phyloP scores from a whole-genome alignment of 495 filamentous ascomycete genomes.

The Parachaetomium inaequale region DNA sequence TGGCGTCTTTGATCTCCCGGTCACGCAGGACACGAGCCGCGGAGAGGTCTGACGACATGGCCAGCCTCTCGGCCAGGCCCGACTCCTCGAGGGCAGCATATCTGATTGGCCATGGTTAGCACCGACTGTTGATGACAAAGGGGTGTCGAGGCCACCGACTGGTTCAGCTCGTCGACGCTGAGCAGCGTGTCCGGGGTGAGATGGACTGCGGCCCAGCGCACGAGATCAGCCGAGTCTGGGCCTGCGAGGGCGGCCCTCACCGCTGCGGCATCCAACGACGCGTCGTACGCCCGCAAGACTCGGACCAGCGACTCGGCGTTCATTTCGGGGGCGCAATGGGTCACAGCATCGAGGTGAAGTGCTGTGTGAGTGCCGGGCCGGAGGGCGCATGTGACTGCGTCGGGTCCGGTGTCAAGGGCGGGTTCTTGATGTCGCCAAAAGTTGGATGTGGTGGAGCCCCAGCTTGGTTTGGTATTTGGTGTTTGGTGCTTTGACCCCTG shows the following conservation, averaged over 20 bases:
- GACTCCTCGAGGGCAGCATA: constrained; percentile 37
- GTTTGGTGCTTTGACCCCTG: constrained; percentile 1
- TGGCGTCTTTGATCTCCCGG: constrained; percentile 41
- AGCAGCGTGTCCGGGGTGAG: constrained; percentile 44
- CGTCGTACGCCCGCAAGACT: constrained; percentile 29
- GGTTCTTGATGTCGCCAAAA: not conserved
- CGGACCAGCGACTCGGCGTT: constrained; percentile 29
- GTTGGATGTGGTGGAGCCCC: not conserved
- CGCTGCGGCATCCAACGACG: constrained; percentile 30
- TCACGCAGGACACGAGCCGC: constrained; percentile 35
- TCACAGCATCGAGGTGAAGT: constrained; percentile 7
- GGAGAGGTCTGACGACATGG: constrained; percentile 35
- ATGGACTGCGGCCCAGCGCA: constrained; percentile 41
- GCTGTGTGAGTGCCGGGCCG: too few species aligned
- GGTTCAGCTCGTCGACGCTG: constrained; percentile 39
- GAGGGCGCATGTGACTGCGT: not conserved
- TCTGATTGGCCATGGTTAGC: constrained; percentile 27
- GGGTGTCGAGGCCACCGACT: constrained; percentile 28
- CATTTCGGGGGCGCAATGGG: constrained; percentile 10
- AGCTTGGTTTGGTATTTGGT: not conserved
- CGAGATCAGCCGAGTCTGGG: constrained; percentile 27
- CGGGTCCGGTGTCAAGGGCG: not conserved
- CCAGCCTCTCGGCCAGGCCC: constrained; percentile 37
- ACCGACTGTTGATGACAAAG: not conserved
- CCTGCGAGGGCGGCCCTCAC: constrained; percentile 28